These are phyloP conservation scores for Xylariomycetidae sp. DNA, from an alignment of 2,329 filamentous ascomycete genomes.

Conservation along the genomic window DNA sequence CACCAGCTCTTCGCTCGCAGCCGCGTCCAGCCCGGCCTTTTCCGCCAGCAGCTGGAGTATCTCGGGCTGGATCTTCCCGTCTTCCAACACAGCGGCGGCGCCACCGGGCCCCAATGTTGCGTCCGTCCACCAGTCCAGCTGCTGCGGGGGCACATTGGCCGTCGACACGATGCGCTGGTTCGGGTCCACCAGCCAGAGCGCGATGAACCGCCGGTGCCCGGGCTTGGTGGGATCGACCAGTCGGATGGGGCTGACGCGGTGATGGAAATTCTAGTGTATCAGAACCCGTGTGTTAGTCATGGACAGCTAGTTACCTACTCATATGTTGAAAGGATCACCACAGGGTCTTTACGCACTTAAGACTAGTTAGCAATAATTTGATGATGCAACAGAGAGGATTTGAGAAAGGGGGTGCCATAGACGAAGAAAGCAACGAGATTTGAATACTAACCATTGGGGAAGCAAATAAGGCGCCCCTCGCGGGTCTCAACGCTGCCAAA, in stretches of 20 bases:
- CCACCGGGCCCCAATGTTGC: constrained; percentile 6
- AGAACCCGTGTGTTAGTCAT: too few relatives aligned
- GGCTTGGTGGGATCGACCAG: constrained; percentile 46
- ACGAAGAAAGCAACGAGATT: too few relatives aligned
- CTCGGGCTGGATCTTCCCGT: constrained; percentile 9
- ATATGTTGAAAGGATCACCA: too few relatives aligned
- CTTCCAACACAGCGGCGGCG: too few relatives aligned
- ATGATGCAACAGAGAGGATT: too few relatives aligned
- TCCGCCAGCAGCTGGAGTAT: constrained; percentile 7
- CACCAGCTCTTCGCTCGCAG: not conserved
- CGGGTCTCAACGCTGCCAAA: constrained; percentile 18
- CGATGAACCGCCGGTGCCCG: constrained; percentile 56
- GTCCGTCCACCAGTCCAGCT: constrained; percentile 33
- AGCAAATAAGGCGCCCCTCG: constrained; percentile 18
- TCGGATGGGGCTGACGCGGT: constrained; percentile 40
- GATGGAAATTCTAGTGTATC: constrained; percentile 33
- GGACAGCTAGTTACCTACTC: too few relatives aligned
- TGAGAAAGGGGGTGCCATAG: too few relatives aligned
- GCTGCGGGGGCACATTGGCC: constrained; percentile 41
- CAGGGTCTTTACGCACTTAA: too few relatives aligned
- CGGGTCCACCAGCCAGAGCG: constrained; percentile 58
- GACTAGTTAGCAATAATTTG: too few relatives aligned
- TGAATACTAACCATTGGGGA: constrained; percentile 20
- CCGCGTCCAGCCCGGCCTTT: constrained; percentile 1
- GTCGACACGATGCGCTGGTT: constrained; percentile 38